phyloP scores from a whole-genome alignment of 495 filamentous ascomycete genomes.

The Filosporella fistucella region DNA sequence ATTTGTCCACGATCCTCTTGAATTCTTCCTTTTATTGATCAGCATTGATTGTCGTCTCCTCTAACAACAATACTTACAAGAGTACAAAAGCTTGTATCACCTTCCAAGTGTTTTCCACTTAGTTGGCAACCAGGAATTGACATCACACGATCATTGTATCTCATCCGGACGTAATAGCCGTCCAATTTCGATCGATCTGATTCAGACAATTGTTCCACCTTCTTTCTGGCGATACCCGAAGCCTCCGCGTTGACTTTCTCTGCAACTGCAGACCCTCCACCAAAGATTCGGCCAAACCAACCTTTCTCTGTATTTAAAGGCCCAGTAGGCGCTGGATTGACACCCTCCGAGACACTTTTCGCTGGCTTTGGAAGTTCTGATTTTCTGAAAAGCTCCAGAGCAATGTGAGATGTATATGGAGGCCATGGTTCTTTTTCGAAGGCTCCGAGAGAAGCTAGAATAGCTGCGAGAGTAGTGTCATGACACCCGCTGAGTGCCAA shows the following conservation, averaged over 20 bases:
- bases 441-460: conserved; percentile 74
- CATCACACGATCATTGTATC: conserved; percentile 84
- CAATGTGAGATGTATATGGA: conserved; percentile 86
- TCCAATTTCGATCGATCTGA: conserved; percentile 50
- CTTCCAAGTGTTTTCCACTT: conserved; percentile 77
- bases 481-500: conserved; percentile 84
- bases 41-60: background rate
- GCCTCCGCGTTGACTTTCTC: conserved; percentile 17
- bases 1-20: conserved; percentile 87
- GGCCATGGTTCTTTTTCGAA: conserved; percentile 77
- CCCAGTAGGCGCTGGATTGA: background rate
- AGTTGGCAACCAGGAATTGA: conserved; percentile 75
- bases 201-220: conserved; percentile 38
- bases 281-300: conserved; percentile 46
- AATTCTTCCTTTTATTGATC: conserved; percentile 62
- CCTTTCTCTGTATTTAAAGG: conserved; percentile 19
- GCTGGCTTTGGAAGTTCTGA: conserved; percentile 8
- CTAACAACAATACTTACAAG: conserved; percentile 48
- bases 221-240: conserved; percentile 49
- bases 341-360: background rate
- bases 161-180: conserved; percentile 86
- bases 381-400: conserved; percentile 80
- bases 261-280: conserved; percentile 9
- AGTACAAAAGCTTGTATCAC: conserved; percentile 90
- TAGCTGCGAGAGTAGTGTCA: conserved; percentile 84